Evolutionary conservation across 257 asterid species (phyloP), one percentile per base, ranked within the genome.

Genomic region (Eustoma russellianum): DNA sequence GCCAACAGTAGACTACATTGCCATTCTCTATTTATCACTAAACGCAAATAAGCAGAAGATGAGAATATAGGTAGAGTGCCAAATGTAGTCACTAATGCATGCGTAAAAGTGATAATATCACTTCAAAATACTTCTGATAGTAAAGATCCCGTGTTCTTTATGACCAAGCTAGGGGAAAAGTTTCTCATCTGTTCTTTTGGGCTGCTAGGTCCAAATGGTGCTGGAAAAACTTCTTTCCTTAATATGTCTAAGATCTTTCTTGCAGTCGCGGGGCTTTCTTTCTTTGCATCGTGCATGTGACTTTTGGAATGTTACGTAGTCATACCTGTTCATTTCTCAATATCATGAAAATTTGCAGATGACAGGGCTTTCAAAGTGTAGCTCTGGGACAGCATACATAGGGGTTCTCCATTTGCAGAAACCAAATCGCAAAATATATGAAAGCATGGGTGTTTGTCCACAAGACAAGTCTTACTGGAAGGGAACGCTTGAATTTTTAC

Each of bases 401-500:
- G 70, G 80, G 53, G 97, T 90, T 65, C 65, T 82, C 46, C 85
- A 88, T 79, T 79, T 92, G 77, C 75, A 49, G 59, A 72, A 76
- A 13, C 83, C 81, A 58, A 92, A 87, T 97, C 74, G 72, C 69
- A 73, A 58, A 65, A 92, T 92, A 65, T 81, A 85, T 69, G 70
- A 86, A n/a, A 88, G 88, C 85, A 92, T 92, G 97, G 98, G 98
- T 52, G 97, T 92, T 9, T 92, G 98, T 72, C 97, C 95, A 24
- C 97, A 92, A 68, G 83, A 87, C 24, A 88, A 92, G 98, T 87
- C 66, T 92, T 66, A 82, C 98, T 0, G 98, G 83, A 71, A 68
- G 83, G 71, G 98, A 92, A n/a, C n/a, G 53, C 98, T 67, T 76
- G 40, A 73, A 80, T 55, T 92, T 92, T 80, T 92, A 87, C 30